These are phyloP conservation scores for Sarocladium strictum DNA, from an alignment of 2,329 filamentous ascomycete species.

Conservation along the genomic window DNA sequence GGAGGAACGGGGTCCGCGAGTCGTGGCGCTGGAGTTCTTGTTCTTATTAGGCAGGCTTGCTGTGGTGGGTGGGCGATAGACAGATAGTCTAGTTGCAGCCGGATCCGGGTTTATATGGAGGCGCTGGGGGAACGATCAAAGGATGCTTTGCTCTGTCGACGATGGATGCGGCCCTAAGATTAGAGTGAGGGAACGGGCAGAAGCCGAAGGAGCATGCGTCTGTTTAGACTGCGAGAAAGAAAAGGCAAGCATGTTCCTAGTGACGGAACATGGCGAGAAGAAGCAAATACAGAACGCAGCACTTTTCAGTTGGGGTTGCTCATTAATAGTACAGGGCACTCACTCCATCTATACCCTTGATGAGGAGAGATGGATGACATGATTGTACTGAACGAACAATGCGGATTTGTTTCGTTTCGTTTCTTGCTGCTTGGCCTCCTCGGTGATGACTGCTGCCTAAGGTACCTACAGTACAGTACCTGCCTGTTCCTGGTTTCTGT, in stretches of 20 bases:
- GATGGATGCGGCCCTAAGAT: constrained; percentile 3
- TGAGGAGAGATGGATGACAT: too few species aligned
- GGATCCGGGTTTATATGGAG: neutral
- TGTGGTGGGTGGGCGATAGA: neutral
- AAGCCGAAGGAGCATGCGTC: neutral
- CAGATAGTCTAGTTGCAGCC: neutral
- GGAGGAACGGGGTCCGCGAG: neutral
- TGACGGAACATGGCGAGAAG: too few species aligned
- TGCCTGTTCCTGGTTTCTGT: too few species aligned
- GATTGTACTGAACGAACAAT: too few species aligned
- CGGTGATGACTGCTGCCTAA: neutral
- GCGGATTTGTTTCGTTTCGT: constrained; percentile 1
- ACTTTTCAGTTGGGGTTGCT: too few species aligned
- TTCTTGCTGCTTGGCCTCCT: neutral
- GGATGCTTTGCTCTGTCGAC: neutral
- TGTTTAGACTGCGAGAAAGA: neutral
- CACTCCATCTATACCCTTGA: too few species aligned
- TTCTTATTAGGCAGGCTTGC: neutral
- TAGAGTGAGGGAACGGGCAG: neutral
- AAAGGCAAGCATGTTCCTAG: too few species aligned
- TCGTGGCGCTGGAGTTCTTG: neutral
- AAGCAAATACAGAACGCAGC: too few species aligned
- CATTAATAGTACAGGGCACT: too few species aligned
- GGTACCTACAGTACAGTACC: too few species aligned
- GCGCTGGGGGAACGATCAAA: neutral